Base-by-base conservation (phyloP, 345 rosid genomes). In the Hibiscus mutabilis region DNA sequence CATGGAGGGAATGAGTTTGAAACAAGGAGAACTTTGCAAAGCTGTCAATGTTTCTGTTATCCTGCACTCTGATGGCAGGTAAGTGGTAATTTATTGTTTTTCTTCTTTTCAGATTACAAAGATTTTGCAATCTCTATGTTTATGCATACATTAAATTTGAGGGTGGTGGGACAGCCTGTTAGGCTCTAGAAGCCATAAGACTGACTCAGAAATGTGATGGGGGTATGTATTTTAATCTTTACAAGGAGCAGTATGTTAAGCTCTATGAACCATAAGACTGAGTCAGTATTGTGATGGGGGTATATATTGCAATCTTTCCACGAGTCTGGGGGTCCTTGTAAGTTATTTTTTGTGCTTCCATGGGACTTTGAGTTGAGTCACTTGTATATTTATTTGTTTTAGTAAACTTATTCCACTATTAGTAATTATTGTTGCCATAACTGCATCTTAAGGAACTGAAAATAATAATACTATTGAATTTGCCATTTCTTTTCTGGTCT, bases 1-100 rank as follows among this genome's bases (percentile, higher is more conserved):
- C 19, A 88, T 94, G 97, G 83, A 84, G 78, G 97, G 97, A 76
- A 91, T 94, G 98, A 94, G 98, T 84, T 83, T 94, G 84, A 87
- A 86, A 84, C 96, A 94, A 83, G 97, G 97, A 73, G 93, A 91
- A 78, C 66, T 68, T 71, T 94, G 98, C 88, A 86, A 83, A 74
- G 98, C 97, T 47, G 90, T 94, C 73, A 83, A 91, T 27, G 89
- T 90, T 74, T 86, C 96, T 66, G 97, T 88, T 79, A 81, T 88
- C 80, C 82, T 94, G 69, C 90, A 72, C 75, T 62, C 95, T 77
- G 90, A 91, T 78, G 98, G 98, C 84, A 78, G 98, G 98, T 94
- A 90, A 78, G 63, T 35, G 52, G 35, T 11, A 25, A 68, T 27
- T 49, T 65, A 65, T 57, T 68, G 4, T 18, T 67, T 5, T 49